These are phyloP conservation scores for Talaromyces atroroseus DNA, from an alignment of 2,329 filamentous ascomycete species.

Conservation along the genomic window DNA sequence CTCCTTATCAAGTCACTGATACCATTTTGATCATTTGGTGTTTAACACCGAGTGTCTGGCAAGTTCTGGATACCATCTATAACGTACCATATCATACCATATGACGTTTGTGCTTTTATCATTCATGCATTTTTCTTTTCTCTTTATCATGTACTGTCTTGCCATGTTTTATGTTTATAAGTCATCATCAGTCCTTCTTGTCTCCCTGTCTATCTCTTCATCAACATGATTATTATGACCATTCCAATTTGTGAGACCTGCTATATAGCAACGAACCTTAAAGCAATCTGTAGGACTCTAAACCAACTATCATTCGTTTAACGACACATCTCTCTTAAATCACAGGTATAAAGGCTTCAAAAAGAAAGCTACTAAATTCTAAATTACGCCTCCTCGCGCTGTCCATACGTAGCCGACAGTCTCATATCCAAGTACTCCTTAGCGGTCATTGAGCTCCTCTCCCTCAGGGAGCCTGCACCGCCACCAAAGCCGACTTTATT, in stretches of 20 bases:
- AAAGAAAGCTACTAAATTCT: background rate
- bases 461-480: constrained; percentile 29
- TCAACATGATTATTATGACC: background rate
- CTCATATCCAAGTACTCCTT: constrained; percentile 54
- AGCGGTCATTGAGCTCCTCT: constrained; percentile 48
- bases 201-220: background rate
- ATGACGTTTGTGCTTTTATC: background rate
- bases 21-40: constrained; percentile 10
- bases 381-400: constrained; percentile 20
- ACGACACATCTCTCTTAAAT: too few relatives aligned
- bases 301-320: background rate
- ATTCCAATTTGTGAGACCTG: background rate
- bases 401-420: constrained; percentile 55
- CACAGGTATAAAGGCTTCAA: background rate
- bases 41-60: background rate
- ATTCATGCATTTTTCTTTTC: background rate
- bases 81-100: constrained; percentile 3
- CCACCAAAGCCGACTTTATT: constrained; percentile 38
- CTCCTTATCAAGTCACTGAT: background rate
- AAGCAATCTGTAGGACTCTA: background rate
- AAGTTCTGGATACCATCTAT: constrained; percentile 9
- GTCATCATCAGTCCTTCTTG: background rate
- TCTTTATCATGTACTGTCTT: background rate
- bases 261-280: background rate
- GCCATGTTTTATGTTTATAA: background rate